These are phyloP conservation scores for Lasiodiplodia gonubiensis DNA, from an alignment of 2,329 filamentous ascomycete genomes.

Conservation along the genomic window DNA sequence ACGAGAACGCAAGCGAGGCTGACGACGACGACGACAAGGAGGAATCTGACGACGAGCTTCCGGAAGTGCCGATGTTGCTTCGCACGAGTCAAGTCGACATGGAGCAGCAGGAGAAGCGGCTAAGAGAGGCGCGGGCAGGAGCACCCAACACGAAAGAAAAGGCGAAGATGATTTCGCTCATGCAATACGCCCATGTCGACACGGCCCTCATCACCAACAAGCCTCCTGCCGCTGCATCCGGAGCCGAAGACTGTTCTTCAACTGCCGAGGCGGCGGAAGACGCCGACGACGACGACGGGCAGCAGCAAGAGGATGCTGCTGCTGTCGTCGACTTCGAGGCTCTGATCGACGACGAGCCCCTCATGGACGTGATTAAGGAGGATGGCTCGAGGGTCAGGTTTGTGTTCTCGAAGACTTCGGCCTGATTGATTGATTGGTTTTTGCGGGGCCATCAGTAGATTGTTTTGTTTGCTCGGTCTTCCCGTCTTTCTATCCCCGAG, in stretches of 20 bases:
- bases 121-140: constrained; percentile 40
- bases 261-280: background rate
- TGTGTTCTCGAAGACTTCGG: constrained; percentile 53
- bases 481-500: no score
- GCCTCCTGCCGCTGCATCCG: constrained; percentile 30
- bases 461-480: background rate
- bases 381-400: constrained; percentile 53
- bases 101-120: constrained; percentile 51
- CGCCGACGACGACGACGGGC: constrained; percentile 36
- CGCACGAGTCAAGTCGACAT: constrained; percentile 54
- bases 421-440: background rate
- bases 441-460: background rate
- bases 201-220: constrained; percentile 41
- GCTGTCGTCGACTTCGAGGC: constrained; percentile 34
- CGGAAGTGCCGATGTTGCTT: constrained; percentile 41
- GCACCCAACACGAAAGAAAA: constrained; percentile 39
- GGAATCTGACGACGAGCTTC: constrained; percentile 35
- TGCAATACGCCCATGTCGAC: constrained; percentile 58
- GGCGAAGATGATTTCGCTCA: constrained; percentile 57
- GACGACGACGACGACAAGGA: constrained; percentile 31
- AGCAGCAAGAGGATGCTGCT: constrained; percentile 29
- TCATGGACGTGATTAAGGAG: constrained; percentile 57
- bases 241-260: constrained; percentile 40
- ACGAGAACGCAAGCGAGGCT: constrained; percentile 35
- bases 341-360: constrained; percentile 57